Conservation (phyloP, 1,284 basidiomycete genomes). For the Pisolithus thermaeus region DNA sequence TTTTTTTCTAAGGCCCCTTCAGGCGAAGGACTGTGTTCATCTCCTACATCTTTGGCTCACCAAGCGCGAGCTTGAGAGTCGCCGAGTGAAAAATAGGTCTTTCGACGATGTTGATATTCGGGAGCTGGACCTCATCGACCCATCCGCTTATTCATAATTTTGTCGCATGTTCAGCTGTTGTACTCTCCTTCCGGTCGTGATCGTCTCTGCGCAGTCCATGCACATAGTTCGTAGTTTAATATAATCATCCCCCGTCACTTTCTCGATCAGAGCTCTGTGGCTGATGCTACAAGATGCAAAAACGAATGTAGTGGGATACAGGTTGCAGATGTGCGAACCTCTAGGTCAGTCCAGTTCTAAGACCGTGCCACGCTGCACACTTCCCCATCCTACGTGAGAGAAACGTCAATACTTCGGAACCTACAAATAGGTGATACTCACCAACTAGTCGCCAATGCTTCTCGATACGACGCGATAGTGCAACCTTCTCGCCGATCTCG, state of each 20-base stretch:
- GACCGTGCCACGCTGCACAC: slow-evolving; percentile 51
- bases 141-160: slow-evolving; percentile 17
- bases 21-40: slow-evolving; percentile 62
- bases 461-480: slow-evolving; percentile 87
- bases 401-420: slow-evolving; percentile 1
- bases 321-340: background rate
- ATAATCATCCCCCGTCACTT: background rate
- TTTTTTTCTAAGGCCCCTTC: slow-evolving; percentile 10
- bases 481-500: slow-evolving; percentile 94
- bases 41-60: slow-evolving; percentile 62
- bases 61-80: slow-evolving; percentile 61
- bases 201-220: background rate
- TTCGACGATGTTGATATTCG: slow-evolving; percentile 63
- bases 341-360: slow-evolving; percentile 43
- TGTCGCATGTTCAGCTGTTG: background rate
- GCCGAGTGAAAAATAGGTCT: slow-evolving; percentile 58
- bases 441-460: slow-evolving; percentile 95
- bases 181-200: background rate
- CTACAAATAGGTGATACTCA: slow-evolving; percentile 31
- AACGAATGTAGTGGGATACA: background rate
- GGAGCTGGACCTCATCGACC: slow-evolving; percentile 56
- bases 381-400: slow-evolving; percentile 44
- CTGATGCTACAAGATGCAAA: background rate
- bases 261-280: background rate
- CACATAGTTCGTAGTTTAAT: background rate